phyloP scores from a whole-genome alignment of 208 protist species.

The Trypanosoma scelopori region DNA sequence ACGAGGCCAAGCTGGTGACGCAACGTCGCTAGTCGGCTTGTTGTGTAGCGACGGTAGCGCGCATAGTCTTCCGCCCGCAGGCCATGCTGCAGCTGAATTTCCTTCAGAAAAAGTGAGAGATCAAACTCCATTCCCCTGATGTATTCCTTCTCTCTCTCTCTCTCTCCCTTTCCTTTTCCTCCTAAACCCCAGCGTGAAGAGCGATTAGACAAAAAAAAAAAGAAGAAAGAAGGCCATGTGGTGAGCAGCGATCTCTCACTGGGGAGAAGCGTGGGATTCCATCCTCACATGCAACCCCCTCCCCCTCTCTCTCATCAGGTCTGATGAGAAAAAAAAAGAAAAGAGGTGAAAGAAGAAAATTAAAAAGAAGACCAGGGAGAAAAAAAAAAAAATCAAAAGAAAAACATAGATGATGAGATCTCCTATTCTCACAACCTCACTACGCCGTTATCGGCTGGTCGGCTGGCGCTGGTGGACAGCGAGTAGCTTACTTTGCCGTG shows the following conservation, averaged over 20 bases:
- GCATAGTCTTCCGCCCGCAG: constrained; percentile 81
- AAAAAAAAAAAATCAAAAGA: constrained; percentile 17
- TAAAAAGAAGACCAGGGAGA: too few species aligned
- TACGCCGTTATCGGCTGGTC: too few species aligned
- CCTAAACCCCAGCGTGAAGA: not conserved
- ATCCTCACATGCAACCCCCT: not conserved
- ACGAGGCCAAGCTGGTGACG: constrained; percentile 72
- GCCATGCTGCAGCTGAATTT: constrained; percentile 87
- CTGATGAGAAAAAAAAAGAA: not conserved
- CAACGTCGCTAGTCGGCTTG: constrained; percentile 73
- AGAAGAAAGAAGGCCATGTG: not conserved
- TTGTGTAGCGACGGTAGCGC: constrained; percentile 80
- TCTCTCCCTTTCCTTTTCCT: too few species aligned
- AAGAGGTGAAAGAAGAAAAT: constrained; percentile 21
- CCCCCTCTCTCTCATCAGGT: not conserved
- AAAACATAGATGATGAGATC: constrained; percentile 18
- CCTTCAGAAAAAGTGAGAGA: constrained; percentile 75
- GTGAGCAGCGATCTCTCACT: not conserved
- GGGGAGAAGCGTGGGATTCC: too few species aligned
- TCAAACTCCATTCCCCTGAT: constrained; percentile 63
- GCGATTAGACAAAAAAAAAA: not conserved
- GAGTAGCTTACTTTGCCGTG: not conserved
- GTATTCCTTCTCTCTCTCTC: constrained; percentile 3
- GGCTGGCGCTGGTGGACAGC: not conserved
- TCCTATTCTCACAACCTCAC: not conserved